Evolutionary conservation across 169 alveolate genomes (phyloP), one percentile per base, ranked within the genome.

Genomic region (Besnoitia besnoiti): DNA sequence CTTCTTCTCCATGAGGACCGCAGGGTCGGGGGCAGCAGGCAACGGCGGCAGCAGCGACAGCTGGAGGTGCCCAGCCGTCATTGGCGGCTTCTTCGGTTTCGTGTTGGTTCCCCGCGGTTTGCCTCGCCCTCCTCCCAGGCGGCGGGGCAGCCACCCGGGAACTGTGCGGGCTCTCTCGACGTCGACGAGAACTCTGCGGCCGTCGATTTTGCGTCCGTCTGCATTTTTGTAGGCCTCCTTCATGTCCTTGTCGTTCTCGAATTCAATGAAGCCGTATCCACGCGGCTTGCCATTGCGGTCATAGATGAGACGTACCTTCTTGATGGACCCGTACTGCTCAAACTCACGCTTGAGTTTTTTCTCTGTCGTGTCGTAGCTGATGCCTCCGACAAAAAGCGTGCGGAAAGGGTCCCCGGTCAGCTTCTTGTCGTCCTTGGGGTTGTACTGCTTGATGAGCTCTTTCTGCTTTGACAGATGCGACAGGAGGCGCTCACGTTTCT

Each of bases 221-320:
- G 98, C 99, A 61, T 97, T 91, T 91, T 98, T 98, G 92, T 97
- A 98, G 8, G 99, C 99, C 42, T 93, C 91, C 84, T 84, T 87
- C 92, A 98, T 96, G 90, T 97, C 99, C 79, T 96, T 95, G 77
- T 97, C 98, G 91, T 96, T 94, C 88, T 98, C 99, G 92, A 91
- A 99, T 95, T 99, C 99, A 51, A 98, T 96, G 94, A 99, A 98
- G 27, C 98, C 99, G 95, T 98, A 99, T 35, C 99, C 99, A 91
- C 98, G 95, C 42, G 99, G 98, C 92, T 97, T 97, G 59, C 98
- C 98, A 40, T 97, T 95, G 55, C 91, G 93, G 94, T 98, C 99
- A 44, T 92, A 92, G 19, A 97, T 93, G 47, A 95, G 77, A 14
- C 90, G 90, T 33, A 95, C 67, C 46, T 87, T 5, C 50, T 85